Evolutionary conservation across 148 eudicot genomes (phyloP).

Genomic region (Rhododendron ovatum): DNA sequence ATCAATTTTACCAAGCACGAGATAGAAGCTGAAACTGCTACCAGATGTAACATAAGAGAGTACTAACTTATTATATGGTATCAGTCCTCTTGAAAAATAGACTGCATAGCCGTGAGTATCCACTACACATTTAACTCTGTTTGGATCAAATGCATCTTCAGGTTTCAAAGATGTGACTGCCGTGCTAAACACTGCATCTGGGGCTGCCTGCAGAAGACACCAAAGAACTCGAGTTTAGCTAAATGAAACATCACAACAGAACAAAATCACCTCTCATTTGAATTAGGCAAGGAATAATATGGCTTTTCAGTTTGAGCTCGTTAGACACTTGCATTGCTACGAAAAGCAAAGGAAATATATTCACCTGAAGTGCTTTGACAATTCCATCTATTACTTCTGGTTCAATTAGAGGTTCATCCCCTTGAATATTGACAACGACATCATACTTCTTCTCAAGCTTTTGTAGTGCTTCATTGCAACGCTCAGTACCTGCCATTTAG

Average conservation of each 20-base stretch:
- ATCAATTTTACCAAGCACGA: constrained; percentile 1
- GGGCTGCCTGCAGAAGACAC: constrained; percentile 52
- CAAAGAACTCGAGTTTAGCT: neutral
- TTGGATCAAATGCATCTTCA: constrained; percentile 90
- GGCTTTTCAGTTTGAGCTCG: neutral
- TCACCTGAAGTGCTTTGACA: constrained; percentile 88
- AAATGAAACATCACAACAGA: neutral
- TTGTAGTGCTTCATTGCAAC: constrained; percentile 89
- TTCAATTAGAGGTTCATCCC: constrained; percentile 95
- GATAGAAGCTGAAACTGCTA: neutral
- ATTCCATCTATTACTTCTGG: constrained; percentile 95
- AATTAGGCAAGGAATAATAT: neutral
- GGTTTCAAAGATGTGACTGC: constrained; percentile 85
- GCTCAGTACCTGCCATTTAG: constrained; percentile 62
- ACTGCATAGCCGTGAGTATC: constrained; percentile 85
- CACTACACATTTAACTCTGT: constrained; percentile 89
- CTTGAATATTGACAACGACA: constrained; percentile 93
- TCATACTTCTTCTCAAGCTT: constrained; percentile 85
- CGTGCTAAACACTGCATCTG: constrained; percentile 97
- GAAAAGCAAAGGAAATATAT: constrained; percentile 3
- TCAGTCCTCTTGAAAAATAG: constrained; percentile 87
- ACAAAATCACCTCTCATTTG: neutral
- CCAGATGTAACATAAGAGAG: neutral
- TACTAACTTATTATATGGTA: constrained; percentile 79
- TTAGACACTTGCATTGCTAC: neutral